Percentiles rank a stretch among this genome's conserved stretches.
phyloP scores from a whole-genome alignment of 2,329 filamentous ascomycete genomes.

The Monilinia laxa region DNA sequence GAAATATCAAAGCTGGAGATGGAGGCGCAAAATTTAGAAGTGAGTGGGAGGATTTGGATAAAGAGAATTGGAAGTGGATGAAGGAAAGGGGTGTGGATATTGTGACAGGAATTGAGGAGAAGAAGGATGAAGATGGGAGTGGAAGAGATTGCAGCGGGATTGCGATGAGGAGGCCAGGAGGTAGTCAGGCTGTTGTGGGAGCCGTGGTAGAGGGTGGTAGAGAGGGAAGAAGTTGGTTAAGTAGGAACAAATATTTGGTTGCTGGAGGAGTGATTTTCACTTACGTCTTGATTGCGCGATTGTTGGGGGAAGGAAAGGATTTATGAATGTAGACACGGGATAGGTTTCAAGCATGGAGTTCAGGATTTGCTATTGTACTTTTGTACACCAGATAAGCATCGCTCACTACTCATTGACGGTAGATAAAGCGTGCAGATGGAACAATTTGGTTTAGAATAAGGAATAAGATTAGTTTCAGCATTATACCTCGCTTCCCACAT shows the following conservation, averaged over 20 bases:
- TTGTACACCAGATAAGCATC: conserved; percentile 12
- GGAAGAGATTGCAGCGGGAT: conserved; percentile 57
- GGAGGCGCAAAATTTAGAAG: conserved; percentile 84
- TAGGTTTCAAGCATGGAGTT: conserved; percentile 11
- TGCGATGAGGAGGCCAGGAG: conserved; percentile 61
- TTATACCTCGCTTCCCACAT: not conserved
- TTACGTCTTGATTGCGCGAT: conserved; percentile 78
- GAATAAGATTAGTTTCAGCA: conserved; percentile 2
- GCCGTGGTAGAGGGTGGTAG: conserved; percentile 76
- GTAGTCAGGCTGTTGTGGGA: conserved; percentile 53
- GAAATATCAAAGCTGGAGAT: conserved; percentile 87
- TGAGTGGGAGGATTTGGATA: conserved; percentile 88
- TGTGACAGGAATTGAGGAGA: conserved; percentile 63
- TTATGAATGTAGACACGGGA: conserved; percentile 1
- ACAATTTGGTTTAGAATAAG: not conserved
- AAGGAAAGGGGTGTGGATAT: conserved; percentile 76
- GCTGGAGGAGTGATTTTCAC: conserved; percentile 69
- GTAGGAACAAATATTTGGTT: conserved; percentile 75
- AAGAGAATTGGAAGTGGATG: conserved; percentile 92
- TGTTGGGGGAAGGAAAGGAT: conserved; percentile 49
- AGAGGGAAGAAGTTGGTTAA: conserved; percentile 79
- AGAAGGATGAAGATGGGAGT: conserved; percentile 51
- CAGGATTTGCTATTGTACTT: conserved; percentile 12
- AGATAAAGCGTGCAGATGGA: not conserved
- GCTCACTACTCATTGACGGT: not conserved